These are phyloP conservation scores for Murraya paniculata DNA, from an alignment of 345 rosid genomes.

Conservation along the genomic window DNA sequence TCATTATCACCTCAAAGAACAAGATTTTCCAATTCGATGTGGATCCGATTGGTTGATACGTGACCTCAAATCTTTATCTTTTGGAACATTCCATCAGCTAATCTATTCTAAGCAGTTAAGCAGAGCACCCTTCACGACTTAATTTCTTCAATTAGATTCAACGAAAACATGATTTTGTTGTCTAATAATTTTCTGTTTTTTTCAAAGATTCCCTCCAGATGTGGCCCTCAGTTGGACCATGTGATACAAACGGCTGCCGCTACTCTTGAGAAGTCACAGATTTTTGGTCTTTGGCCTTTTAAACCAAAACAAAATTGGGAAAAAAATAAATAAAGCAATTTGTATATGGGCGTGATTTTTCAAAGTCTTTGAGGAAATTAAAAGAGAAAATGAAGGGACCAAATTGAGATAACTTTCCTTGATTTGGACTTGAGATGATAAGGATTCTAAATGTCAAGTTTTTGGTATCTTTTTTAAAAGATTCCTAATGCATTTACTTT, in stretches of 20 bases:
- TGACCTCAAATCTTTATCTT: conserved; percentile 22
- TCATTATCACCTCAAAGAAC: neutral
- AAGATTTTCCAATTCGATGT: neutral
- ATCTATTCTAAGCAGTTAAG: neutral
- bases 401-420: neutral
- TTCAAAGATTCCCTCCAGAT: conserved; percentile 16
- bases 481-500: conserved; percentile 11
- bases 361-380: too few species aligned
- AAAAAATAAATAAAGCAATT: too few species aligned
- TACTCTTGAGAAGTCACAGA: neutral
- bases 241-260: neutral
- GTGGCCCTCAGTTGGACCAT: conserved; percentile 12
- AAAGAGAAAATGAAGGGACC: neutral
- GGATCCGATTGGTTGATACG: neutral
- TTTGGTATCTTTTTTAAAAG: neutral
- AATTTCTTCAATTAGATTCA: conserved; percentile 15
- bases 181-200: neutral
- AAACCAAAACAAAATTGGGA: too few species aligned
- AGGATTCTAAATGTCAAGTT: conserved; percentile 17
- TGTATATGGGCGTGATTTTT: too few species aligned
- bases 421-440: conserved; percentile 22
- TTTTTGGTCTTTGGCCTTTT: neutral
- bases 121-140: neutral
- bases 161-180: neutral
- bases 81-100: conserved; percentile 10